Evolutionary conservation across 78 protist genomes (phyloP), one percentile per base, ranked within the genome.

Genomic region (Dictyostelium capitatum): DNA sequence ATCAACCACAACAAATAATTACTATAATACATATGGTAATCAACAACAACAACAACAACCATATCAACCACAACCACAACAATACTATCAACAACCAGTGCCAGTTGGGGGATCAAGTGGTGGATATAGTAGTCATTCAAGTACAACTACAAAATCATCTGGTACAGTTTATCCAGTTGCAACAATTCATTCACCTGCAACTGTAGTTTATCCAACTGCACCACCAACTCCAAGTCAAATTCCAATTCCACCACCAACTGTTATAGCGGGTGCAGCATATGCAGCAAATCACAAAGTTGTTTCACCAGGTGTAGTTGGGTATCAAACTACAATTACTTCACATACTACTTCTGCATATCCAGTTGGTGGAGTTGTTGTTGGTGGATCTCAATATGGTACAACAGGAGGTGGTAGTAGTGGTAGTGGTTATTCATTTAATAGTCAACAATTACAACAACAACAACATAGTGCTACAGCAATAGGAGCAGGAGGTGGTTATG

Each of bases 251-350:
- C 56, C 79, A 9, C 32, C 28, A 30, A 37, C 20, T 19, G 20
- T 54, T 3, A n/a, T n/a, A n/a, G 59, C 51, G 0, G 59, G 59
- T 11, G 79, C 48, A 46, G 79, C 23, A n/a, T 46, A 20, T 17
- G 30, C 11, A 17, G 23, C 15, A 14, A 64, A 64, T 64, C 70
- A 6, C 8, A 25, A 62, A 51, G 56, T 37, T 37, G 43, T 37
- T 37, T 37, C 64, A 23, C 70, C 70, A 11, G 70, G 70, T 2
- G 70, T 62, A 25, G 70, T 25, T 67, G 75, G 75, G 0, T 67
- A 67, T 67, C 75, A 67, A 67, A 67, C 75, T 6, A 67, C 75
- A 32, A 67, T 67, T 67, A 67, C 75, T 12, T 30, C 47, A 15
- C 75, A 67, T 67, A 67, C 75, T 1, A 67, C 75, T 11, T 28